phyloP scores from a whole-genome alignment of 768 basidiomycete genomes.

The Pseudohyphozyma bogoriensis region DNA sequence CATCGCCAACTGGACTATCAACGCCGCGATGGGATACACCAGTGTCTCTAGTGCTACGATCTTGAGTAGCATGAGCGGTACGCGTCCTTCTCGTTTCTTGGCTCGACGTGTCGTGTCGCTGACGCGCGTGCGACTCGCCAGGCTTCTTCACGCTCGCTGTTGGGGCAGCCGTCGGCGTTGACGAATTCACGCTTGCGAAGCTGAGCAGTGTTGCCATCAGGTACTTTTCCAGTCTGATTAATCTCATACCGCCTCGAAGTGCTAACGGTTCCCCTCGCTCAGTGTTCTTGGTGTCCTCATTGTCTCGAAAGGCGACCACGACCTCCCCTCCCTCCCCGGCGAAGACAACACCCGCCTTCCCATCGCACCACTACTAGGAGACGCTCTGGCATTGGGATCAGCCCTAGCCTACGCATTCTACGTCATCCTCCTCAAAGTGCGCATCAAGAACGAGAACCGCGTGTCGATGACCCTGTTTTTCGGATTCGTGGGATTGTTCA shows the following conservation, averaged over 20 bases:
- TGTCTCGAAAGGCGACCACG: constrained; percentile 48
- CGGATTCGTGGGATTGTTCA: constrained; percentile 74
- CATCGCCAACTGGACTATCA: constrained; percentile 82
- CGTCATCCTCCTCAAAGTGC: constrained; percentile 78
- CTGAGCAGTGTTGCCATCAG: constrained; percentile 66
- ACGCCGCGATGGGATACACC: constrained; percentile 71
- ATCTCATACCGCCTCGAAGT: background rate
- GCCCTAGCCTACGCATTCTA: constrained; percentile 83
- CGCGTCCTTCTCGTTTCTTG: constrained; percentile 30
- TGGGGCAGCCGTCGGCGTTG: constrained; percentile 72
- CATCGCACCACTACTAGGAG: constrained; percentile 53
- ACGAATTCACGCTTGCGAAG: constrained; percentile 62
- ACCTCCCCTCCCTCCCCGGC: constrained; percentile 10
- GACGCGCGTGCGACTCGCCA: constrained; percentile 37
- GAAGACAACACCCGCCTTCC: constrained; percentile 3
- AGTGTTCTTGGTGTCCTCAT: constrained; percentile 75
- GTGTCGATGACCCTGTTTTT: constrained; percentile 77
- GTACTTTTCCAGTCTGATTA: constrained; percentile 42
- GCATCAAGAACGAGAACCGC: constrained; percentile 44
- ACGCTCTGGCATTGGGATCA: constrained; percentile 71
- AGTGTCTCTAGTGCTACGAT: constrained; percentile 92
- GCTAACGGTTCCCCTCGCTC: constrained; percentile 8
- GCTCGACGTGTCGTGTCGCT: too few species aligned
- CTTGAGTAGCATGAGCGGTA: constrained; percentile 78
- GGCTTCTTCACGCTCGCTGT: constrained; percentile 88